phyloP scores from a whole-genome alignment of 345 rosid species.

The Salix purpurea region DNA sequence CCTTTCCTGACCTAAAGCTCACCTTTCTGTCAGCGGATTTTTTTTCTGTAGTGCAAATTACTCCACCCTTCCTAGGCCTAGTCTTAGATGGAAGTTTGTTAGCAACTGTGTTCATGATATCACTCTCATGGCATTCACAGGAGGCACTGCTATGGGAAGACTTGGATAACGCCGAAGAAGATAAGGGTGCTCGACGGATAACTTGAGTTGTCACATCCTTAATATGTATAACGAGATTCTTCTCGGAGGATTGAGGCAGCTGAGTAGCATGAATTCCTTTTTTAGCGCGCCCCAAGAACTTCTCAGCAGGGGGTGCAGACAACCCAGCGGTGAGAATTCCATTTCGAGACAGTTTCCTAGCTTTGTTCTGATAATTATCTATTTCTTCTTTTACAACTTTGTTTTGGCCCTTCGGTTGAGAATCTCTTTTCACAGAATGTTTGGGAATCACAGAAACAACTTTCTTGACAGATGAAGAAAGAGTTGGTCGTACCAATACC shows the following conservation, averaged over 20 bases:
- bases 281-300: slow-evolving; percentile 18
- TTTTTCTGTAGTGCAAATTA: slow-evolving; percentile 19
- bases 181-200: not conserved
- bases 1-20: slow-evolving; percentile 10
- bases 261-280: slow-evolving; percentile 16
- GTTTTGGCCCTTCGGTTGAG: not conserved
- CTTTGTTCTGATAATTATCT: not conserved
- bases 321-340: not conserved
- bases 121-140: slow-evolving; percentile 17
- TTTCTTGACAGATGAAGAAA: slow-evolving; percentile 8
- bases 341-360: slow-evolving; percentile 2
- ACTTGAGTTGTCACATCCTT: not conserved
- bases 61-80: slow-evolving; percentile 28
- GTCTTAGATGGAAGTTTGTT: slow-evolving; percentile 13
- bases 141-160: not conserved
- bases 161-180: slow-evolving; percentile 2
- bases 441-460: slow-evolving; percentile 4
- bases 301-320: slow-evolving; percentile 11
- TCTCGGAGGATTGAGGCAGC: slow-evolving; percentile 12
- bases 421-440: slow-evolving; percentile 3
- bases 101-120: slow-evolving; percentile 1
- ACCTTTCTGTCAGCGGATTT: slow-evolving; percentile 8
- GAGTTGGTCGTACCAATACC: not conserved
- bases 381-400: slow-evolving; percentile 10
- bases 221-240: slow-evolving; percentile 11